Percentiles rank a stretch among this genome's conserved stretches.
These are phyloP conservation scores for Neofusicoccum sp. DNA, from an alignment of 2,329 filamentous ascomycete species.

Conservation along the genomic window DNA sequence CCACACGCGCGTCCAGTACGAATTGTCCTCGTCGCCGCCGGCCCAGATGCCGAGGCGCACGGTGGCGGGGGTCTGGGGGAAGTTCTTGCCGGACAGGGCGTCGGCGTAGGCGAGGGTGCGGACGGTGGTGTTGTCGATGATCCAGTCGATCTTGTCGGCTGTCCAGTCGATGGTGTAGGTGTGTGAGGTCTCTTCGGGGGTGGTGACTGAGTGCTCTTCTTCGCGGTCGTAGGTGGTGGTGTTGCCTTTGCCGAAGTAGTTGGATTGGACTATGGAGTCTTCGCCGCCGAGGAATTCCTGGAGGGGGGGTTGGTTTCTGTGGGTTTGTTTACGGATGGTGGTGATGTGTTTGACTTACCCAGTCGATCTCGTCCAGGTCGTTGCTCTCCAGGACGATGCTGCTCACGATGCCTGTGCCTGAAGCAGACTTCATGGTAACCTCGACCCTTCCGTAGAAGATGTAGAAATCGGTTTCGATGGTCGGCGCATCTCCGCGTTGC, in stretches of 20 bases:
- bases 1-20: conserved; percentile 62
- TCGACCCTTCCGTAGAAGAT: conserved; percentile 27
- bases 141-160: conserved; percentile 66
- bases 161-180: conserved; percentile 76
- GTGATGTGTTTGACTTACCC: conserved; percentile 9
- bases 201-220: conserved; percentile 59
- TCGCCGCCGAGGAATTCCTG: conserved; percentile 59
- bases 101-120: conserved; percentile 64
- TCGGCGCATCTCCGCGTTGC: conserved; percentile 68
- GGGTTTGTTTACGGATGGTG: not conserved
- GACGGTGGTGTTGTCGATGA: conserved; percentile 67
- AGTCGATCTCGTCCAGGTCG: conserved; percentile 26
- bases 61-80: conserved; percentile 77
- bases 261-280: conserved; percentile 62
- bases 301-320: not conserved
- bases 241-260: conserved; percentile 76
- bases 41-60: conserved; percentile 51
- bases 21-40: conserved; percentile 49
- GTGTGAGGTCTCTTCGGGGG: conserved; percentile 62
- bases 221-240: conserved; percentile 70
- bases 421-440: conserved; percentile 26
- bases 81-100: conserved; percentile 60
- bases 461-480: conserved; percentile 27
- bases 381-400: conserved; percentile 23
- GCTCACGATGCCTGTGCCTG: conserved; percentile 24